Base-by-base conservation (phyloP, 176 grass and related monocot species). In the Bonia amplexicaulis region DNA sequence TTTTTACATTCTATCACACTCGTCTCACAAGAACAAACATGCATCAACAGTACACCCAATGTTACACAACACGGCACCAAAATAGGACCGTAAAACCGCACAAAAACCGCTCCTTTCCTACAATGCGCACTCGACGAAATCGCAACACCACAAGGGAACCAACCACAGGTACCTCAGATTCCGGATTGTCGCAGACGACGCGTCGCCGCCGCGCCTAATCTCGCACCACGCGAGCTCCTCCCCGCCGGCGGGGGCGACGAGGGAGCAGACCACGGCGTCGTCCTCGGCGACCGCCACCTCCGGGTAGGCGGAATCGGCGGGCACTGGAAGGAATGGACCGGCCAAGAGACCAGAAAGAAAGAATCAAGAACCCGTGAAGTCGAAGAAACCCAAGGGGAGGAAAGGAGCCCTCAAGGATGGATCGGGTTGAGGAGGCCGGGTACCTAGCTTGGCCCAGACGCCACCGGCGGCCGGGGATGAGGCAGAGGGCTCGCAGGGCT, bases 361-460 rank as follows among this genome's bases (percentile, higher is more conserved):
- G 66, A 88, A 92, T 84, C 66, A 89, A 80, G 81, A 89, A 87
- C 10, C 40, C 71, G 70, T 73, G 76, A 55, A 19, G 49, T 22
- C 1, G 54, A 85, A 90, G 85, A 41, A 87, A 80, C 66, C 54
- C 67, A 20, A 44, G 52, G 52, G 7, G 5, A 71, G n/a, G 82
- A 48, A 71, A 16, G 44, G 52, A 42, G 31, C 76, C 27, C 14
- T 40, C 25, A 16, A 17, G 51, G n/a, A 40, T 3, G 15, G 19
- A 17, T 29, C 23, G 27, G 55, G 49, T 39, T 16, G 33, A 27
- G 23, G 12, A 66, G 69, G 61, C 1, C n/a, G 31, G 39, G 11
- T 71, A 96, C 93, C 96, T 84, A 99, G 91, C 80, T 81, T 99
- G 22, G 91, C 93, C 93, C 96, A 94, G 33, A 86, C 66, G 45